These are phyloP conservation scores for Melampsora larici-populina DNA, from an alignment of 1,284 basidiomycete species.

Conservation along the genomic window DNA sequence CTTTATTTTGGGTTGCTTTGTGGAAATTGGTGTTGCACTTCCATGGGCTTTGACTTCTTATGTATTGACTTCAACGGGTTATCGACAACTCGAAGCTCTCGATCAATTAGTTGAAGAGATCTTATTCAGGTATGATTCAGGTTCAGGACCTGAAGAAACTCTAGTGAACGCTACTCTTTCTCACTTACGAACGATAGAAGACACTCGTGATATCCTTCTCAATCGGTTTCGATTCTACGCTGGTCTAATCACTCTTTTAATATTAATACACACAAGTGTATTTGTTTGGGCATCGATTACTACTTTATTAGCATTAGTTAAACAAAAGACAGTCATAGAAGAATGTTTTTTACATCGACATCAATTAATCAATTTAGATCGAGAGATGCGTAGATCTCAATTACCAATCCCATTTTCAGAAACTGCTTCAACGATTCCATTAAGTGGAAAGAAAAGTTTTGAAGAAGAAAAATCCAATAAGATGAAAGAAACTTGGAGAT, in stretches of 20 bases:
- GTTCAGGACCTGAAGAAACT: background rate
- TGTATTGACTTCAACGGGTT: background rate
- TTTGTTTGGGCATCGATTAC: background rate
- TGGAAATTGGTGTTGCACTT: background rate
- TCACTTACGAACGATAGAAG: background rate
- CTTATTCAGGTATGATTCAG: background rate
- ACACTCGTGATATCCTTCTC: background rate
- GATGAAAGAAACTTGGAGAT: background rate
- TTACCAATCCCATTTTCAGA: background rate
- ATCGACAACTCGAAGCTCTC: background rate
- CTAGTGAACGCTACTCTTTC: background rate
- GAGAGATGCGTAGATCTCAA: background rate
- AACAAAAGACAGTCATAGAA: background rate
- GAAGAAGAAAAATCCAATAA: background rate
- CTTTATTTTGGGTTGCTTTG: background rate
- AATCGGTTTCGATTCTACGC: background rate
- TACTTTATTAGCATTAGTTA: background rate
- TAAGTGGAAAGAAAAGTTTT: no score
- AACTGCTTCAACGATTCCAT: background rate
- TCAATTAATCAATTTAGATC: background rate
- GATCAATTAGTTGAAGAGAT: background rate
- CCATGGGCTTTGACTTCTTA: background rate
- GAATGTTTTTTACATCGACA: slow-evolving; percentile 4
- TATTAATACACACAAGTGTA: background rate
- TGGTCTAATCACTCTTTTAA: background rate